These are phyloP conservation scores for Drechslerella dactyloides DNA, from an alignment of 2,329 filamentous ascomycete genomes.

Conservation along the genomic window DNA sequence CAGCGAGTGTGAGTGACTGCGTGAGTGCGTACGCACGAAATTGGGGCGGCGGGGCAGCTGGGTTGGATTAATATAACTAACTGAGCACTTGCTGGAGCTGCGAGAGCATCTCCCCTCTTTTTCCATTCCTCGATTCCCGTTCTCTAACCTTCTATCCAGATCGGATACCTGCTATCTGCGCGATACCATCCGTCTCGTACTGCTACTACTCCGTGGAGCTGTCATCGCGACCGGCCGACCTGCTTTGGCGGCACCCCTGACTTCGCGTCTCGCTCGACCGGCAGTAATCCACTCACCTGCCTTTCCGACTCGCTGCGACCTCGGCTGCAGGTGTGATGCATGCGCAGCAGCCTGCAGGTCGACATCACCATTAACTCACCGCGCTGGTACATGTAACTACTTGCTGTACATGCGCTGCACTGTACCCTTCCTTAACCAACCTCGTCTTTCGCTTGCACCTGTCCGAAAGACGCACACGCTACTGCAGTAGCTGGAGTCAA, in stretches of 20 bases:
- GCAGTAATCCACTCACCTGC: neutral
- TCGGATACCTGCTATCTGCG: neutral
- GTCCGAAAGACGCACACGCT: conserved; percentile 30
- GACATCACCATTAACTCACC: neutral
- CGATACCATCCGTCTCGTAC: neutral
- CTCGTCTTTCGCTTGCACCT: conserved; percentile 39
- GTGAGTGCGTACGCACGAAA: conserved; percentile 21
- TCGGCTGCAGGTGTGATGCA: conserved; percentile 4
- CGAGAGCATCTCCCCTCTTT: conserved; percentile 9
- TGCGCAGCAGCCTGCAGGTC: neutral
- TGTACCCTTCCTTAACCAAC: neutral
- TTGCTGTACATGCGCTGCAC: neutral
- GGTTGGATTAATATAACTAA: neutral
- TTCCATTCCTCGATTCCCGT: conserved; percentile 14
- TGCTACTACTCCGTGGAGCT: no score
- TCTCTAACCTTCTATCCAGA: neutral
- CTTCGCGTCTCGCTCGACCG: neutral
- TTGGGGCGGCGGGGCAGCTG: conserved; percentile 39
- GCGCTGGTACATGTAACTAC: no score
- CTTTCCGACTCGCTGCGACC: neutral
- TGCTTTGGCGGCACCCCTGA: neutral
- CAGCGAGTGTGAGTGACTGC: neutral
- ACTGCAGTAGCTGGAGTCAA: conserved; percentile 15
- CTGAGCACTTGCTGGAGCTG: neutral
- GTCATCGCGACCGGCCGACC: neutral